Conservation (phyloP, 2,329 filamentous ascomycete genomes). For the Colletotrichum incanum region DNA sequence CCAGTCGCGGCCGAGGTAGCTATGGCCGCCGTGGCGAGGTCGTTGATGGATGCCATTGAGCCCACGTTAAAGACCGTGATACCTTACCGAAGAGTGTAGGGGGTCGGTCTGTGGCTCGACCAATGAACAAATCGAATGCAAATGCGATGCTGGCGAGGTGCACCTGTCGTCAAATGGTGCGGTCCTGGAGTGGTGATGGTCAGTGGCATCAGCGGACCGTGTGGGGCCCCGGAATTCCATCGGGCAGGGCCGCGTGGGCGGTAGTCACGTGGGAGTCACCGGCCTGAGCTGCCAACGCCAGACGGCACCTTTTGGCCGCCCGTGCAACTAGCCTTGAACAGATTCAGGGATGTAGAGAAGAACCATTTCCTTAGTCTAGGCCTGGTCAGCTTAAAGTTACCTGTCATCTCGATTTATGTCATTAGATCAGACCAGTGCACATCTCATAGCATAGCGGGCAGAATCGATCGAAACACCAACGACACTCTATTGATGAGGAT, state of each 20-base stretch:
- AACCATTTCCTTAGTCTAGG: neutral
- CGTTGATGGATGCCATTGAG: constrained; percentile 64
- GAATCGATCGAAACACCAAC: neutral
- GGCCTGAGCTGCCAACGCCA: neutral
- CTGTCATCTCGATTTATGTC: neutral
- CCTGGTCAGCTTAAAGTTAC: neutral
- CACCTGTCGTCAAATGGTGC: neutral
- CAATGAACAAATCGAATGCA: neutral
- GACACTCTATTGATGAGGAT: constrained; percentile 34
- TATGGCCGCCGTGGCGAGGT: constrained; percentile 65
- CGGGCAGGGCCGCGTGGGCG: constrained; percentile 9
- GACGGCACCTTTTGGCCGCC: neutral
- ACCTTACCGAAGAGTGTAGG: neutral
- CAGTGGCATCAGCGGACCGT: constrained; percentile 19
- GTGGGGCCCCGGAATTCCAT: constrained; percentile 24
- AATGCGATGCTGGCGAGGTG: neutral
- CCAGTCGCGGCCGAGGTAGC: constrained; percentile 54
- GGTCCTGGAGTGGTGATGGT: constrained; percentile 10
- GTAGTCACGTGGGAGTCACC: constrained; percentile 31
- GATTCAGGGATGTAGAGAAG: too few relatives aligned
- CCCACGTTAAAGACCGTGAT: neutral
- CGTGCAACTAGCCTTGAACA: neutral
- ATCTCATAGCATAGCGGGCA: neutral
- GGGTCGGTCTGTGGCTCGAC: neutral
- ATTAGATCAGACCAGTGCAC: neutral